Conservation (phyloP, 306 rosid genomes). For the Castanea sativa region DNA sequence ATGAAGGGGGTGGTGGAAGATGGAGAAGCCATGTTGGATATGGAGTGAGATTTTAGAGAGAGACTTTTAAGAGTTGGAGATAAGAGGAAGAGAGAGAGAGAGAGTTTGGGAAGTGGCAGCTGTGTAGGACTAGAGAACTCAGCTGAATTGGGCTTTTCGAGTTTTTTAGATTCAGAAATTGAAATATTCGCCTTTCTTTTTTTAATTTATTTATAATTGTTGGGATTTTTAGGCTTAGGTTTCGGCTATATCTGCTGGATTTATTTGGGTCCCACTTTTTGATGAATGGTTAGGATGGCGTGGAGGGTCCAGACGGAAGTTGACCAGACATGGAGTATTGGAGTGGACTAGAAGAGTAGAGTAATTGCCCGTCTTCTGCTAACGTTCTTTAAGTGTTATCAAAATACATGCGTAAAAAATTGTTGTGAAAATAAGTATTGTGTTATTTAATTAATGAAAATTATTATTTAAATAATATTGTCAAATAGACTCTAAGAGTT, state of each 20-base stretch:
- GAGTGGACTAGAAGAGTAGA: too few species aligned
- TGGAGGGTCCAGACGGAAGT: neutral
- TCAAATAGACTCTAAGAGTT: too few species aligned
- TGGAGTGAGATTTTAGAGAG: neutral
- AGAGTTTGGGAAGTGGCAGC: neutral
- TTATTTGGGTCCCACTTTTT: neutral
- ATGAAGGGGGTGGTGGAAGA: neutral
- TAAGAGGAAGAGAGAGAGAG: slow-evolving; percentile 11
- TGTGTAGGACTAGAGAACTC: neutral
- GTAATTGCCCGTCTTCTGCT: too few species aligned
- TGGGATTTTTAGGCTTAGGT: neutral
- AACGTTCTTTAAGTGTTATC: too few species aligned
- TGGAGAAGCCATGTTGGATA: slow-evolving; percentile 9
- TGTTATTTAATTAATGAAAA: too few species aligned
- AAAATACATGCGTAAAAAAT: too few species aligned
- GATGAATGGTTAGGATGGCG: neutral
- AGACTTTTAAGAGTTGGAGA: neutral
- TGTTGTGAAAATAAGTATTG: too few species aligned
- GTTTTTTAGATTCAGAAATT: slow-evolving; percentile 5
- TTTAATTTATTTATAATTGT: neutral
- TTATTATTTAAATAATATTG: too few species aligned
- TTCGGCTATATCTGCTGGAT: neutral
- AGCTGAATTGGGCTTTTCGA: neutral
- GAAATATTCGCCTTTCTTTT: neutral
- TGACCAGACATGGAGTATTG: too few species aligned